Conservation (phyloP, 129 eudicot species). For the Arctium minus region DNA sequence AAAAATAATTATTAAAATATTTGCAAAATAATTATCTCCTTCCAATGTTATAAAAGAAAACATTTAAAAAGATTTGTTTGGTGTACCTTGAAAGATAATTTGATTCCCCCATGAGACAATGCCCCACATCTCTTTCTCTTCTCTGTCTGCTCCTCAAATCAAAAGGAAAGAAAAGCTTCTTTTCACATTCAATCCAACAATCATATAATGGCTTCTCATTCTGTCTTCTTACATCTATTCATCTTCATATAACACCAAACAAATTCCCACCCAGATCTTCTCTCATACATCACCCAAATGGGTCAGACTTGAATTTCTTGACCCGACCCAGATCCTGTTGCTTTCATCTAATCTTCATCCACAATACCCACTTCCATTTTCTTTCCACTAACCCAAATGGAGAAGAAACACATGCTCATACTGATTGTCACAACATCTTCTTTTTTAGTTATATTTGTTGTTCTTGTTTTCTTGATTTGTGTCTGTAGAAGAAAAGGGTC, state of each 20-base stretch:
- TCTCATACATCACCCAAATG: slow-evolving; percentile 7
- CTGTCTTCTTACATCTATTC: slow-evolving; percentile 19
- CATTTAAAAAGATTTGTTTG: slow-evolving; percentile 4
- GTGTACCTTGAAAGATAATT: slow-evolving; percentile 17
- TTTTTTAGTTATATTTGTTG: slow-evolving; percentile 16
- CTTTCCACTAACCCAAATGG: slow-evolving; percentile 41
- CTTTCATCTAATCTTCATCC: slow-evolving; percentile 3
- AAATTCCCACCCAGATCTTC: slow-evolving; percentile 41
- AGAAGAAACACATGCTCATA: slow-evolving; percentile 44
- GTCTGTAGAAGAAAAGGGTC: slow-evolving; percentile 33
- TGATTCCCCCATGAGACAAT: slow-evolving; percentile 24
- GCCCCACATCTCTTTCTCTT: slow-evolving; percentile 37
- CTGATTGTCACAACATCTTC: slow-evolving; percentile 42
- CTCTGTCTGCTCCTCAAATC: slow-evolving; percentile 29
- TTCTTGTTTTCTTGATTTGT: slow-evolving; percentile 38
- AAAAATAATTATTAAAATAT: too few relatives aligned
- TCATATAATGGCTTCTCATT: slow-evolving; percentile 19
- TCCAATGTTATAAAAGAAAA: slow-evolving; percentile 8
- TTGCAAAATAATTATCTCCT: not conserved
- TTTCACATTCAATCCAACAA: slow-evolving; percentile 24
- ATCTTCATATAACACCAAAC: slow-evolving; percentile 13
- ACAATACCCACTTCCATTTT: not conserved
- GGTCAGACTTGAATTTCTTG: slow-evolving; percentile 11
- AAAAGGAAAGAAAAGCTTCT: slow-evolving; percentile 11
- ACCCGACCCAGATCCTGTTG: slow-evolving; percentile 30